Percentiles rank a stretch among this genome's conserved stretches.
Conservation (phyloP, 2,329 filamentous ascomycete genomes). For the Microdochium trichocladiopsis region DNA sequence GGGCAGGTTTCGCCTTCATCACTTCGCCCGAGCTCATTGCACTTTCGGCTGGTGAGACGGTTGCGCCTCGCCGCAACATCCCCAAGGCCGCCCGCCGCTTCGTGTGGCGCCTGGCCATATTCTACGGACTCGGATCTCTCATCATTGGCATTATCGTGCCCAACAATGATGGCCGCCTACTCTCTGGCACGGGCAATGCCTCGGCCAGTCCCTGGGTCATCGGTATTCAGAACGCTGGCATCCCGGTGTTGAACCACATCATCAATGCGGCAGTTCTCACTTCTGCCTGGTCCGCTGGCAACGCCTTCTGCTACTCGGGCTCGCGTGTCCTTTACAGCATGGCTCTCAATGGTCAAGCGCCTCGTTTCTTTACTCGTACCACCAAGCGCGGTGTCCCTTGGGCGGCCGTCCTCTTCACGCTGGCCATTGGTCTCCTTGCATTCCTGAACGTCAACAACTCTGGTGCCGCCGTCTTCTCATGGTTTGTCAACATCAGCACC, state of each 20-base stretch:
- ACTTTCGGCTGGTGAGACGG: constrained; percentile 58
- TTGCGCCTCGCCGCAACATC: constrained; percentile 57
- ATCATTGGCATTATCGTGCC: constrained; percentile 57
- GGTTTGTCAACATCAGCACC: constrained; percentile 66
- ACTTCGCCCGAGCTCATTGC: constrained; percentile 56
- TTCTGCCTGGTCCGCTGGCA: constrained; percentile 56
- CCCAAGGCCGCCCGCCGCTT: constrained; percentile 58
- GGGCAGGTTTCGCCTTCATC: constrained; percentile 56
- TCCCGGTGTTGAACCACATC: constrained; percentile 55
- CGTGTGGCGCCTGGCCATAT: constrained; percentile 54
- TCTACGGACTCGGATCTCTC: constrained; percentile 57
- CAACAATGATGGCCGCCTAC: constrained; percentile 56
- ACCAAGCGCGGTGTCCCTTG: constrained; percentile 56
- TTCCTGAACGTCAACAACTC: constrained; percentile 62
- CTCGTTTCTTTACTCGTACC: constrained; percentile 51
- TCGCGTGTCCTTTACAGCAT: constrained; percentile 66
- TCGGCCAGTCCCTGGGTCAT: constrained; percentile 58
- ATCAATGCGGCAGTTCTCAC: constrained; percentile 64
- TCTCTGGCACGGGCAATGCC: constrained; percentile 49
- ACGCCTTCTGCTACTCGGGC: constrained; percentile 58
- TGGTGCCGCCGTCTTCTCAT: constrained; percentile 59
- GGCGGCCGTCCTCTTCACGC: constrained; percentile 45
- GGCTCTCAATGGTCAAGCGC: constrained; percentile 59
- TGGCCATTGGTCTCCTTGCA: constrained; percentile 55
- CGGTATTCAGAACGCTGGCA: constrained; percentile 60